phyloP scores from a whole-genome alignment of 164 flowering plant species.

The Nymphaea thermarum region DNA sequence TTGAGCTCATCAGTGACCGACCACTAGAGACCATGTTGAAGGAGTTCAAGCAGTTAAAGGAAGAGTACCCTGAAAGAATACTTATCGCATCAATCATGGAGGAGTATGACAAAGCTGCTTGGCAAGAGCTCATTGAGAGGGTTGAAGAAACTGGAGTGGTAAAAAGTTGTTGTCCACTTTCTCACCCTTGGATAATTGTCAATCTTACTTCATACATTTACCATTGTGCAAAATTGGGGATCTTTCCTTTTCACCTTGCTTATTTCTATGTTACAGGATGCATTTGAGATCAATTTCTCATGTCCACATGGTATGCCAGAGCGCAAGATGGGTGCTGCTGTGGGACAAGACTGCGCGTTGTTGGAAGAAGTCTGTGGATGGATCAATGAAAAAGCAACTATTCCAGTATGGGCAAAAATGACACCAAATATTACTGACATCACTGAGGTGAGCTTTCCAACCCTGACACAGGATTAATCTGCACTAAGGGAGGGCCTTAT shows the following conservation, averaged over 20 bases:
- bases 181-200: background rate
- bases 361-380: conserved; percentile 94
- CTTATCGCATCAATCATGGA: conserved; percentile 98
- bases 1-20: conserved; percentile 93
- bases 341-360: conserved; percentile 85
- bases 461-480: background rate
- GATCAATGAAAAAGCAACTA: conserved; percentile 92
- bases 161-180: conserved; percentile 14
- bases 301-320: conserved; percentile 99
- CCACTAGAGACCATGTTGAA: conserved; percentile 93
- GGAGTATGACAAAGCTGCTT: conserved; percentile 83
- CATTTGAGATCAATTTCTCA: conserved; percentile 88
- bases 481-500: too few relatives aligned
- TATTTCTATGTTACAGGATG: conserved; percentile 46
- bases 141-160: conserved; percentile 96
- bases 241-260: background rate
- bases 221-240: background rate
- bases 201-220: background rate
- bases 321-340: conserved; percentile 99
- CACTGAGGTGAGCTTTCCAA: conserved; percentile 41
- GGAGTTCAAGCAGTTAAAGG: conserved; percentile 80
- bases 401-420: conserved; percentile 99
- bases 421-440: conserved; percentile 97
- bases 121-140: conserved; percentile 95
- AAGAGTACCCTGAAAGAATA: conserved; percentile 86